Conservation (phyloP, 345 rosid species). For the Hevea brasiliensis region DNA sequence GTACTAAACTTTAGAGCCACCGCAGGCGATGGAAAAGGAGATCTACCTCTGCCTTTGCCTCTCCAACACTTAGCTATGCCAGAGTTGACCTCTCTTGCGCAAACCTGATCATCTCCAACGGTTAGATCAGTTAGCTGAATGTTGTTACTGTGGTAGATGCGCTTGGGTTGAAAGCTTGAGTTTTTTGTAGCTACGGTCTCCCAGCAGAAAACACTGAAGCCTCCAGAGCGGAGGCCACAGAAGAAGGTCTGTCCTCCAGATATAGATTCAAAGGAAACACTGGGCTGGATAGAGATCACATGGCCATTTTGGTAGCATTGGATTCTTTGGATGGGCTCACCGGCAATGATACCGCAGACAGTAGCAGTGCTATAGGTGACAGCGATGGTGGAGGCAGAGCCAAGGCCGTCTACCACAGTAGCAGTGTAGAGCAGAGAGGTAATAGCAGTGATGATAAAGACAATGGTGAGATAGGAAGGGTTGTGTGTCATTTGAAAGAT, state of each 20-base stretch:
- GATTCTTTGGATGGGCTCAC: conserved; percentile 40
- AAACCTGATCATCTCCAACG: conserved; percentile 56
- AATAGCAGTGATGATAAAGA: conserved; percentile 11
- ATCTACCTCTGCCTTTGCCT: conserved; percentile 27
- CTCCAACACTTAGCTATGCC: conserved; percentile 56
- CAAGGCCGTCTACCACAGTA: conserved; percentile 35
- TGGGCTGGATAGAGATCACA: conserved; percentile 30
- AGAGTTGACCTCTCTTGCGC: conserved; percentile 47
- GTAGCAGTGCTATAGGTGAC: conserved; percentile 34
- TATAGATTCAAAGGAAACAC: conserved; percentile 49
- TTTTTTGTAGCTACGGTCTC: conserved; percentile 22
- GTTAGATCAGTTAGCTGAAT: conserved; percentile 39
- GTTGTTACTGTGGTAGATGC: conserved; percentile 36
- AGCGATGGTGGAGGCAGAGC: conserved; percentile 49
- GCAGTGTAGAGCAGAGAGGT: not conserved
- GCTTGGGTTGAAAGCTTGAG: conserved; percentile 28
- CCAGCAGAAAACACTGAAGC: conserved; percentile 51
- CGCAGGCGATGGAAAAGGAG: conserved; percentile 40
- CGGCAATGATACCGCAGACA: conserved; percentile 49
- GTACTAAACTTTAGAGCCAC: conserved; percentile 29
- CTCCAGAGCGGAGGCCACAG: conserved; percentile 56
- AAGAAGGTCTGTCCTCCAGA: conserved; percentile 52
- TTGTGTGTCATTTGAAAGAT: conserved; percentile 29
- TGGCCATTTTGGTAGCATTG: conserved; percentile 46
- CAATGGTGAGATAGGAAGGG: conserved; percentile 1